Percentiles rank a stretch among this genome's conserved stretches.
Conservation (phyloP, 805 yeast genomes). For the Wickerhamiella dianesei region DNA sequence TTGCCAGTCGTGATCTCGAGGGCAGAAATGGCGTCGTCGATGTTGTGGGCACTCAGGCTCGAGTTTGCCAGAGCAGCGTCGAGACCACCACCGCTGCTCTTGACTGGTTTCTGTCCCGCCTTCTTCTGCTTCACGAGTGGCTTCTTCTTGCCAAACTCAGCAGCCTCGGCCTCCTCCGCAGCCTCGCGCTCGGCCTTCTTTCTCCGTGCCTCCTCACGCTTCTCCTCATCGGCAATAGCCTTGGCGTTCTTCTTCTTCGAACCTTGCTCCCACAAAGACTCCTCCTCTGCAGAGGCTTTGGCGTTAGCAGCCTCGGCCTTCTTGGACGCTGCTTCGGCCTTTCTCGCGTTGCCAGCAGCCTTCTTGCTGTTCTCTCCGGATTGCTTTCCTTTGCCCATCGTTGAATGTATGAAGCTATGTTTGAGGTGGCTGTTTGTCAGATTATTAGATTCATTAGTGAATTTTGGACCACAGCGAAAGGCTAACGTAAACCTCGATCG, state of each 20-base stretch:
- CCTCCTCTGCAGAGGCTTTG: conserved; percentile 40
- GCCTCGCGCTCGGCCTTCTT: conserved; percentile 77
- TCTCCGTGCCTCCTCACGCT: conserved; percentile 60
- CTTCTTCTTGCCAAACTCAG: conserved; percentile 41
- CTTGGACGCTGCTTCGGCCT: conserved; percentile 49
- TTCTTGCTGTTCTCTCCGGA: conserved; percentile 18
- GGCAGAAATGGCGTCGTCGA: conserved; percentile 70
- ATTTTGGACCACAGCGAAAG: too few species aligned
- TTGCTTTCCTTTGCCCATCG: conserved; percentile 14
- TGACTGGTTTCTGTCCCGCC: conserved; percentile 50
- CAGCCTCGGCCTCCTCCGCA: conserved; percentile 50
- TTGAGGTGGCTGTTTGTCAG: too few species aligned
- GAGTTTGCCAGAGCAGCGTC: conserved; percentile 48
- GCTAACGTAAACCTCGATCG: too few species aligned
- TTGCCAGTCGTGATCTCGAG: conserved; percentile 50
- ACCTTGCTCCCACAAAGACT: conserved; percentile 57
- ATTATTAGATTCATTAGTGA: too few species aligned
- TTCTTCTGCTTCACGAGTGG: conserved; percentile 40
- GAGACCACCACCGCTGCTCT: conserved; percentile 42
- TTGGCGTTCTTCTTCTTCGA: conserved; percentile 56
- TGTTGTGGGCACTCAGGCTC: conserved; percentile 53
- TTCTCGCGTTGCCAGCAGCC: conserved; percentile 51
- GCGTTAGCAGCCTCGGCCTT: conserved; percentile 41
- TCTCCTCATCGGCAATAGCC: conserved; percentile 50
- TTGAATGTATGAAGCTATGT: background rate